phyloP scores from a whole-genome alignment of 352 stramenopile genomes.

The Globisporangium okanoganense region DNA sequence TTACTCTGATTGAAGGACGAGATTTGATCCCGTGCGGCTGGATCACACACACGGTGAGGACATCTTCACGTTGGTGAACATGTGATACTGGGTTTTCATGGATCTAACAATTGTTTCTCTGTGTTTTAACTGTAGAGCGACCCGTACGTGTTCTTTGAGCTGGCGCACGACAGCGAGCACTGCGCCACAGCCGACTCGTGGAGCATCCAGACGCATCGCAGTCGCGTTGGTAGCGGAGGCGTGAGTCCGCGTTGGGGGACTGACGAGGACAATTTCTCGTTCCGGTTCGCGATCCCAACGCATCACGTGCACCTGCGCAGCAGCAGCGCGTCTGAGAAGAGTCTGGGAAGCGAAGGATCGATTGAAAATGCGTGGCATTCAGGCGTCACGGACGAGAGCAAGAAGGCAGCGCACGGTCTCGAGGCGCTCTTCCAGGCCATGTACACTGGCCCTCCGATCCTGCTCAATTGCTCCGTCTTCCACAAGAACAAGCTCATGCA shows the following conservation, averaged over 20 bases:
- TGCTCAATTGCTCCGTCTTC: slow-evolving; percentile 60
- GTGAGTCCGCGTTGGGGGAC: slow-evolving; percentile 53
- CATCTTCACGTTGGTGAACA: not conserved
- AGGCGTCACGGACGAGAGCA: slow-evolving; percentile 24
- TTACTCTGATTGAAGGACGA: slow-evolving; percentile 62
- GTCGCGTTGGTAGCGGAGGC: slow-evolving; percentile 41
- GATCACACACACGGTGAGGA: slow-evolving; percentile 48
- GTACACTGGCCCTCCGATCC: slow-evolving; percentile 55
- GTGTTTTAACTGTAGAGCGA: slow-evolving; percentile 37
- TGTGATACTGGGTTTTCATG: not conserved
- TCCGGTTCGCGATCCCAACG: slow-evolving; percentile 75
- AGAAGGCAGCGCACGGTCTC: slow-evolving; percentile 33
- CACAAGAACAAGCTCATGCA: slow-evolving; percentile 77
- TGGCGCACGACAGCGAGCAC: slow-evolving; percentile 32
- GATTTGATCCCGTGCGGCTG: slow-evolving; percentile 71
- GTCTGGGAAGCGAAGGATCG: not conserved
- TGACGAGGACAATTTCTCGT: slow-evolving; percentile 54
- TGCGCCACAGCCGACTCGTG: slow-evolving; percentile 53
- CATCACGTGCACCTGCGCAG: slow-evolving; percentile 44
- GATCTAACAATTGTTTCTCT: not conserved
- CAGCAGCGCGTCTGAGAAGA: not conserved
- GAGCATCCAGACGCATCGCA: slow-evolving; percentile 74
- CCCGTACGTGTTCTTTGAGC: slow-evolving; percentile 71
- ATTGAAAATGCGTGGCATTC: slow-evolving; percentile 43
- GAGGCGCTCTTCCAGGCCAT: slow-evolving; percentile 60